phyloP scores from a whole-genome alignment of 2,329 filamentous ascomycete genomes.

The Stemphylium lycopersici region DNA sequence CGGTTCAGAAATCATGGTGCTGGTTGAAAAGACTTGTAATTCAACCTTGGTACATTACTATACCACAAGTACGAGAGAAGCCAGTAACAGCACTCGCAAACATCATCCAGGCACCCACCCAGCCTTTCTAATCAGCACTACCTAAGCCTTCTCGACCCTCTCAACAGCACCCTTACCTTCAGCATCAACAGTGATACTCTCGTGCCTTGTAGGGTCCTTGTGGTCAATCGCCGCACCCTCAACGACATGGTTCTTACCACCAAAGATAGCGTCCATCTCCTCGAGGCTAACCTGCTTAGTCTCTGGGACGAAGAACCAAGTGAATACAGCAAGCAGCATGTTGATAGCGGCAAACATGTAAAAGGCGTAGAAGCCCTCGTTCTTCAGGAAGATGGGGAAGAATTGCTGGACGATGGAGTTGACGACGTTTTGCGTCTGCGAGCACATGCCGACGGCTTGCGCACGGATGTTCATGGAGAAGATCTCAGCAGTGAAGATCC shows the following conservation, averaged over 20 bases:
- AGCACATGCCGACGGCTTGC: slow-evolving; percentile 72
- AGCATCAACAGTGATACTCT: slow-evolving; percentile 27
- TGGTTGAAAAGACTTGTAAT: neutral
- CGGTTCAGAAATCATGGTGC: neutral
- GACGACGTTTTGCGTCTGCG: slow-evolving; percentile 63
- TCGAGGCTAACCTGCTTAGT: slow-evolving; percentile 57
- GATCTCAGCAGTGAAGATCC: slow-evolving; percentile 74
- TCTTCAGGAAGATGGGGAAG: slow-evolving; percentile 70
- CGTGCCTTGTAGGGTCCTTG: slow-evolving; percentile 43
- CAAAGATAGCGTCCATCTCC: slow-evolving; percentile 63
- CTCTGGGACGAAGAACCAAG: slow-evolving; percentile 52
- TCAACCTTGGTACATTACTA: slow-evolving; percentile 2
- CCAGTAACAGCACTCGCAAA: neutral
- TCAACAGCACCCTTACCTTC: slow-evolving; percentile 28
- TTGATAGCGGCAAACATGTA: slow-evolving; percentile 62
- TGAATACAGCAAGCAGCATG: slow-evolving; percentile 49
- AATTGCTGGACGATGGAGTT: slow-evolving; percentile 73
- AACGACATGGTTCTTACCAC: slow-evolving; percentile 62
- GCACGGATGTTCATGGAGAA: slow-evolving; percentile 76
- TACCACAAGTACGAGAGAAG: neutral
- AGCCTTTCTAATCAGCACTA: neutral
- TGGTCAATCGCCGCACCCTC: slow-evolving; percentile 58
- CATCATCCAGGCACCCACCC: neutral
- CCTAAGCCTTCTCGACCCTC: slow-evolving; percentile 10
- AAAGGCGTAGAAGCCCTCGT: slow-evolving; percentile 62